These are phyloP conservation scores for Penicillium hesseltinei DNA, from an alignment of 2,329 filamentous ascomycete genomes.

Conservation along the genomic window DNA sequence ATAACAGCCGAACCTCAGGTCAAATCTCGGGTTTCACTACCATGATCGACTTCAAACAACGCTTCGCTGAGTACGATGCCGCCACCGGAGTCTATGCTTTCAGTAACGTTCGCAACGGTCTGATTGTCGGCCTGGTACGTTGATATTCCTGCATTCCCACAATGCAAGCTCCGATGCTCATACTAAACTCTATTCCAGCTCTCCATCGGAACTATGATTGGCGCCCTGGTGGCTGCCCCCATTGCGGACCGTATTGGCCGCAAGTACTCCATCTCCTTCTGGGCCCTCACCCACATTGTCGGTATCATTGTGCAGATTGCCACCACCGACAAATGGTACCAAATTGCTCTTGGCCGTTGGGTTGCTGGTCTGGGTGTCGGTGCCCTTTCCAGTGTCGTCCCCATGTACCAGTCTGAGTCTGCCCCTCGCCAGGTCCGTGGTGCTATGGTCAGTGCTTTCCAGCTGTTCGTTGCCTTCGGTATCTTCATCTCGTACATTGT, in stretches of 20 bases:
- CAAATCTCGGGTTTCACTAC: slow-evolving; percentile 48
- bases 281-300: slow-evolving; percentile 46
- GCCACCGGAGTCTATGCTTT: slow-evolving; percentile 39
- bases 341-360: slow-evolving; percentile 48
- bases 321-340: slow-evolving; percentile 42
- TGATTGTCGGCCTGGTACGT: slow-evolving; percentile 47
- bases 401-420: slow-evolving; percentile 50
- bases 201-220: slow-evolving; percentile 46
- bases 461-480: slow-evolving; percentile 51
- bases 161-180: background rate
- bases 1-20: slow-evolving; percentile 25
- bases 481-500: slow-evolving; percentile 51
- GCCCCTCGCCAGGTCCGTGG: slow-evolving; percentile 49
- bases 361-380: slow-evolving; percentile 50
- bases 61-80: slow-evolving; percentile 38
- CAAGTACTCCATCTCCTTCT: slow-evolving; percentile 46
- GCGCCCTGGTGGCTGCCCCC: slow-evolving; percentile 44
- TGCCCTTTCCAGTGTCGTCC: slow-evolving; percentile 47
- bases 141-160: background rate
- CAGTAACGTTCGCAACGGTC: slow-evolving; percentile 45
- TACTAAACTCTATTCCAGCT: slow-evolving; percentile 31
- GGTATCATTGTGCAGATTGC: slow-evolving; percentile 50
- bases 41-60: slow-evolving; percentile 47
- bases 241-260: slow-evolving; percentile 47
- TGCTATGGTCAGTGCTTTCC: slow-evolving; percentile 50